Evolutionary conservation across 306 rosid genomes (phyloP).

Genomic region (Lablab purpureus): DNA sequence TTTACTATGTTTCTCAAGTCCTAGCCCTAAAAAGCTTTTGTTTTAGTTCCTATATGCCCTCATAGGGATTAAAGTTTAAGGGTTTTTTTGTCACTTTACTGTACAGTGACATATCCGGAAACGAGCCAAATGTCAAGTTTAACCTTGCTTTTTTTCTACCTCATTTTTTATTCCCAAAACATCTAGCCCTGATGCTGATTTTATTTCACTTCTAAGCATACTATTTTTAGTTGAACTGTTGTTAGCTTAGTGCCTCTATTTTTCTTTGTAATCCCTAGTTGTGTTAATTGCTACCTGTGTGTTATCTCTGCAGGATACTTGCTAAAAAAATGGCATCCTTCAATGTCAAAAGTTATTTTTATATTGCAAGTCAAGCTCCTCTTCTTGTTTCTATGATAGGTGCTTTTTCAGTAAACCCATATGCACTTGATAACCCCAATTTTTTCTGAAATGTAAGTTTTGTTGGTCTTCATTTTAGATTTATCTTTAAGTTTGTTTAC

Average conservation of each 20-base stretch:
- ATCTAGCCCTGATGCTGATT: constrained; percentile 1
- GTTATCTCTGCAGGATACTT: constrained; percentile 60
- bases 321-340: constrained; percentile 52
- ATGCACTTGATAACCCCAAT: constrained; percentile 17
- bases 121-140: neutral
- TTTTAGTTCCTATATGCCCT: neutral
- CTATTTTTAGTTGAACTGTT: neutral
- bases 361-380: constrained; percentile 51
- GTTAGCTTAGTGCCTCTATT: constrained; percentile 11
- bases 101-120: neutral
- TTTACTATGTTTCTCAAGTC: neutral
- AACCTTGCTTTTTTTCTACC: neutral
- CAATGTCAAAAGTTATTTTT: constrained; percentile 52
- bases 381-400: constrained; percentile 54
- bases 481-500: constrained; percentile 1
- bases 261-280: neutral
- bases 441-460: constrained; percentile 14
- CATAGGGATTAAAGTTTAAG: neutral
- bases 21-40: neutral
- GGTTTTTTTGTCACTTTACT: neutral
- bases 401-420: constrained; percentile 35
- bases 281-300: constrained; percentile 41
- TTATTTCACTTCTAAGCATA: neutral
- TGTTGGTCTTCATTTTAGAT: constrained; percentile 30
- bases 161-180: neutral